Percentiles rank a stretch among this genome's conserved stretches.
These are phyloP conservation scores for Luffa aegyptiaca DNA, from an alignment of 306 rosid species.

Conservation along the genomic window DNA sequence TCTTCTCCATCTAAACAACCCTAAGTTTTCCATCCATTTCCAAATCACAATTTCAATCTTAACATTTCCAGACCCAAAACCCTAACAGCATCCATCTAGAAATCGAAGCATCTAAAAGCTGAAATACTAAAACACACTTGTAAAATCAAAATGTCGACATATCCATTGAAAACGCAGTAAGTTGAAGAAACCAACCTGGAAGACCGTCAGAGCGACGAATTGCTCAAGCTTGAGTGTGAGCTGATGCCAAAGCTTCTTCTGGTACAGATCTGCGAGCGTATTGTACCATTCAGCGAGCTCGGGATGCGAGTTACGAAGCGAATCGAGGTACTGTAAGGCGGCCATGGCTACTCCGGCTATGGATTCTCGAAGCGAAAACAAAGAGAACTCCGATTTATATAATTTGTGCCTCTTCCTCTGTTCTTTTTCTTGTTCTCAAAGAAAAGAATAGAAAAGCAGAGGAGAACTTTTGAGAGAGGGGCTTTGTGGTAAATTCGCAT, in stretches of 20 bases:
- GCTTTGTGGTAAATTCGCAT: not conserved
- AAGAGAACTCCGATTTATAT: constrained; percentile 20
- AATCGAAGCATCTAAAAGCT: not conserved
- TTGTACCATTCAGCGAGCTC: constrained; percentile 89
- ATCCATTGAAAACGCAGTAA: not conserved
- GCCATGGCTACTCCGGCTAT: constrained; percentile 44
- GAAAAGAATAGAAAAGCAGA: constrained; percentile 25
- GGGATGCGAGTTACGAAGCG: constrained; percentile 78
- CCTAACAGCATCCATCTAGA: constrained; percentile 26
- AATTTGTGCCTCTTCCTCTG: not conserved
- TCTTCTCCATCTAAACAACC: not conserved
- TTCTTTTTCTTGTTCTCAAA: constrained; percentile 38
- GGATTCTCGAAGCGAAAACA: constrained; percentile 3
- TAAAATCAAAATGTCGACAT: not conserved
- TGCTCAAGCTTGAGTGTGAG: constrained; percentile 97
- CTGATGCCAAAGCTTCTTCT: constrained; percentile 99
- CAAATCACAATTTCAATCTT: not conserved
- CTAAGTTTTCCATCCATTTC: not conserved
- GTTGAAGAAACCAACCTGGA: constrained; percentile 46
- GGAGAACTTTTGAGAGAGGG: not conserved
- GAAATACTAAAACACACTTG: not conserved
- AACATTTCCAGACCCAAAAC: constrained; percentile 26
- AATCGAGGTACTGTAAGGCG: constrained; percentile 87
- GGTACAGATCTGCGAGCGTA: constrained; percentile 94
- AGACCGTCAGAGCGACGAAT: constrained; percentile 81